These are phyloP conservation scores for Ailanthus altissimus DNA, from an alignment of 345 rosid genomes.

Conservation along the genomic window DNA sequence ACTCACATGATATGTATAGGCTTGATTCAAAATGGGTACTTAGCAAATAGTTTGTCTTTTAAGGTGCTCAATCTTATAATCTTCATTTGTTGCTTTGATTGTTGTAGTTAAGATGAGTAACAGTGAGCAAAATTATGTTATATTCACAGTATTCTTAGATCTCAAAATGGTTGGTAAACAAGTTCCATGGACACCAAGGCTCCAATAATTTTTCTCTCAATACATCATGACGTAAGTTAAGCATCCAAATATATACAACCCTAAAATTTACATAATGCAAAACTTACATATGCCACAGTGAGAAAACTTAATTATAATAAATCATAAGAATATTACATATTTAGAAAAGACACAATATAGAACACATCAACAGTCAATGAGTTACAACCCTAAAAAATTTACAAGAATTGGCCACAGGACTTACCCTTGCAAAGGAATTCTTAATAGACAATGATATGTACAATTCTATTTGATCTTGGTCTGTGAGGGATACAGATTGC, in stretches of 20 bases:
- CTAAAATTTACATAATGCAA: background rate
- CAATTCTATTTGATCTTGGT: conserved; percentile 83
- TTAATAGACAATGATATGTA: conserved; percentile 80
- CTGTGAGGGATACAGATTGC: conserved; percentile 55
- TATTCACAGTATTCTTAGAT: background rate
- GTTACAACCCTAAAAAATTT: conserved; percentile 1
- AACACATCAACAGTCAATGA: background rate
- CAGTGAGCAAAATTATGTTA: background rate
- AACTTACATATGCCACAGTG: background rate
- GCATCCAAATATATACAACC: background rate
- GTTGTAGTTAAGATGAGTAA: background rate
- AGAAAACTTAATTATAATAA: background rate
- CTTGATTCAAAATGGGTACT: background rate
- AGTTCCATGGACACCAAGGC: background rate
- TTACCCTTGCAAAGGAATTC: conserved; percentile 78
- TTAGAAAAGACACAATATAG: background rate
- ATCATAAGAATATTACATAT: background rate
- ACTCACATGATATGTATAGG: background rate
- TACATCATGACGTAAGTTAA: background rate
- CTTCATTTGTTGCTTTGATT: background rate
- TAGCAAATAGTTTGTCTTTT: background rate
- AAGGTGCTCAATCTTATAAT: background rate
- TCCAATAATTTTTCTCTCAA: background rate
- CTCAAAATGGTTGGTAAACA: background rate
- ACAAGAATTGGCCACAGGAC: conserved; percentile 17